phyloP scores from a whole-genome alignment of 768 basidiomycete species.

The Podaxis rugospora region DNA sequence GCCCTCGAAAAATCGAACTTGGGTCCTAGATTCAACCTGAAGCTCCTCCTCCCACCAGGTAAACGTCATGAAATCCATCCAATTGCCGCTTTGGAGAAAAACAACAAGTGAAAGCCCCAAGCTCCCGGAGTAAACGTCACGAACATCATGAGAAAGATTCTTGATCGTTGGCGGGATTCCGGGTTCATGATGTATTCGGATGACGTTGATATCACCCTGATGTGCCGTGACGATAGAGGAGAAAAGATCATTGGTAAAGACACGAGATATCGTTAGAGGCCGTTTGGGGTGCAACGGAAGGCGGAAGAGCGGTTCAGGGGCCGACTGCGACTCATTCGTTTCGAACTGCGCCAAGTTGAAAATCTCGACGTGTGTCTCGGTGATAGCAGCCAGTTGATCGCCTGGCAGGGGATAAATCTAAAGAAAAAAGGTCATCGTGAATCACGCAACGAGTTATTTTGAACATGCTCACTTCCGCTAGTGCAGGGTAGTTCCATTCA shows the following conservation, averaged over 20 bases:
- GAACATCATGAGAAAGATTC: background rate
- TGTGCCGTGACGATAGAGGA: background rate
- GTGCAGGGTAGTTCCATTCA: no score
- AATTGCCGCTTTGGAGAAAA: background rate
- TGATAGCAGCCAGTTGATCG: background rate
- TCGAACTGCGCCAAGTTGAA: background rate
- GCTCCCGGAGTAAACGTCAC: background rate
- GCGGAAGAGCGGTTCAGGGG: background rate
- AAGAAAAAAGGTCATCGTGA: background rate
- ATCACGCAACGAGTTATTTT: no score
- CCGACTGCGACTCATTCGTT: background rate
- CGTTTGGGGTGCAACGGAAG: background rate
- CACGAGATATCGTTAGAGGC: background rate
- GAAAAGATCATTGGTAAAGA: background rate
- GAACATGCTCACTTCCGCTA: no score
- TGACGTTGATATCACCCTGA: background rate
- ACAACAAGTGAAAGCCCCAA: background rate
- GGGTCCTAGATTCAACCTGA: background rate
- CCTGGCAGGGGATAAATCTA: background rate
- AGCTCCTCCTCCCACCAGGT: background rate
- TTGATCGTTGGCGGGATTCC: background rate
- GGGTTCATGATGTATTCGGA: background rate
- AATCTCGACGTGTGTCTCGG: background rate
- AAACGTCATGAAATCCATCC: background rate
- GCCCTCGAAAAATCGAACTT: background rate